These are phyloP conservation scores for Sordariomycetes sp. DNA, from an alignment of 2,329 filamentous ascomycete genomes.

Conservation along the genomic window DNA sequence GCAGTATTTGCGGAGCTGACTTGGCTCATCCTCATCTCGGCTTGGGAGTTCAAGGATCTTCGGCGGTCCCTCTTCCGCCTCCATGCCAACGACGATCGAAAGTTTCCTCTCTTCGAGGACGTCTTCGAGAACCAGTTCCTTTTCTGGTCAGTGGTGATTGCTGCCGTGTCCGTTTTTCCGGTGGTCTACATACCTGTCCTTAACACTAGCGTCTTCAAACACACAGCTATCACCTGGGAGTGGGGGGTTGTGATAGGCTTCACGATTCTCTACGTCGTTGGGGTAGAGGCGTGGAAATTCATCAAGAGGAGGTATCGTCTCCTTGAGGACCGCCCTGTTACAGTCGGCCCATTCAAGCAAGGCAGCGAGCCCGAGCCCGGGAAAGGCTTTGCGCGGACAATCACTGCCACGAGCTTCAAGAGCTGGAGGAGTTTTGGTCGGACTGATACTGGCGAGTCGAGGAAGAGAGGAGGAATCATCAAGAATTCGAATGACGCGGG, in stretches of 20 bases:
- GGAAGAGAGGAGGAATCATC: conserved; percentile 1
- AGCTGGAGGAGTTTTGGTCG: conserved; percentile 31
- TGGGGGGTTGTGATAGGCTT: conserved; percentile 60
- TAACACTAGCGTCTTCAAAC: conserved; percentile 63
- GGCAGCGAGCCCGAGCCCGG: conserved; percentile 35
- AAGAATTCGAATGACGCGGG: not conserved
- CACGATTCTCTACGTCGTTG: conserved; percentile 52
- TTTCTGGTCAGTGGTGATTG: conserved; percentile 54
- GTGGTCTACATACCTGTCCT: conserved; percentile 64
- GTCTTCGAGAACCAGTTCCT: conserved; percentile 61
- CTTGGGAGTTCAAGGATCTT: conserved; percentile 70
- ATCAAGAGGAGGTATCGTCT: conserved; percentile 47
- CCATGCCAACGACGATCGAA: conserved; percentile 37
- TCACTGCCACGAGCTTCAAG: conserved; percentile 42
- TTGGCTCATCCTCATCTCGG: conserved; percentile 62
- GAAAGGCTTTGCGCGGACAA: conserved; percentile 32
- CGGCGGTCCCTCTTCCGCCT: conserved; percentile 62
- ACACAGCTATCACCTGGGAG: conserved; percentile 62
- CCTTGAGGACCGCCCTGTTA: conserved; percentile 39
- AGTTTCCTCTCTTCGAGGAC: conserved; percentile 47
- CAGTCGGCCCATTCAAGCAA: conserved; percentile 39
- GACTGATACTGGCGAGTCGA: conserved; percentile 27
- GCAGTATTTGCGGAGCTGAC: conserved; percentile 65
- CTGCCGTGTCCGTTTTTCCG: conserved; percentile 52
- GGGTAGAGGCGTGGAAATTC: conserved; percentile 64